These are phyloP conservation scores for Paxillus involutus DNA, from an alignment of 768 basidiomycete species.

Conservation along the genomic window DNA sequence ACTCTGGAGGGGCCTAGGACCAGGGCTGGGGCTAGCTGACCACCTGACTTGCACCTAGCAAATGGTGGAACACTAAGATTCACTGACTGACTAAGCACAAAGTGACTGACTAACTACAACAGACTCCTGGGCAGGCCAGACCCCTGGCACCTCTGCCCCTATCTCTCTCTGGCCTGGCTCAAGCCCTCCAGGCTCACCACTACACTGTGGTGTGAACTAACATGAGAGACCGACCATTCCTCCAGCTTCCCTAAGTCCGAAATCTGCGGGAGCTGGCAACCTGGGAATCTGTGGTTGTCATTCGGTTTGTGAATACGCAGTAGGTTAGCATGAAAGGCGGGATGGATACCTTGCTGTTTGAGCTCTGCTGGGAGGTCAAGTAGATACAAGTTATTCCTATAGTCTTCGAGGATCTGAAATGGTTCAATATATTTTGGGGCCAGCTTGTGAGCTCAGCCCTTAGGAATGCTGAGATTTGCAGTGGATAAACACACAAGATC, in stretches of 20 bases:
- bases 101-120: too few species aligned
- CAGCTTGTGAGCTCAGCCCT: slow-evolving; percentile 30
- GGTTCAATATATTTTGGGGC: slow-evolving; percentile 38
- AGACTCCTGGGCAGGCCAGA: too few species aligned
- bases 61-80: too few species aligned
- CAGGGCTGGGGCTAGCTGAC: too few species aligned
- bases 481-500: slow-evolving; percentile 37
- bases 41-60: too few species aligned
- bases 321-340: slow-evolving; percentile 33
- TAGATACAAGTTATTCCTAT: slow-evolving; percentile 18
- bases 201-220: too few species aligned
- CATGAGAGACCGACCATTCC: slow-evolving; percentile 35
- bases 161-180: too few species aligned
- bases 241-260: slow-evolving; percentile 16
- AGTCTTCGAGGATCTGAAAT: slow-evolving; percentile 20
- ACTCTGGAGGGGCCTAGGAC: too few species aligned
- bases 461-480: slow-evolving; percentile 34
- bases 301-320: slow-evolving; percentile 33
- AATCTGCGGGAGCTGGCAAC: slow-evolving; percentile 23
- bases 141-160: too few species aligned
- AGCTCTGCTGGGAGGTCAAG: slow-evolving; percentile 31
- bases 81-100: too few species aligned
- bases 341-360: slow-evolving; percentile 26
- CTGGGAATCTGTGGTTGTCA: slow-evolving; percentile 33
- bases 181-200: too few species aligned